Conservation (phyloP, 2,329 filamentous ascomycete genomes). For the Podosphaera xanthii region DNA sequence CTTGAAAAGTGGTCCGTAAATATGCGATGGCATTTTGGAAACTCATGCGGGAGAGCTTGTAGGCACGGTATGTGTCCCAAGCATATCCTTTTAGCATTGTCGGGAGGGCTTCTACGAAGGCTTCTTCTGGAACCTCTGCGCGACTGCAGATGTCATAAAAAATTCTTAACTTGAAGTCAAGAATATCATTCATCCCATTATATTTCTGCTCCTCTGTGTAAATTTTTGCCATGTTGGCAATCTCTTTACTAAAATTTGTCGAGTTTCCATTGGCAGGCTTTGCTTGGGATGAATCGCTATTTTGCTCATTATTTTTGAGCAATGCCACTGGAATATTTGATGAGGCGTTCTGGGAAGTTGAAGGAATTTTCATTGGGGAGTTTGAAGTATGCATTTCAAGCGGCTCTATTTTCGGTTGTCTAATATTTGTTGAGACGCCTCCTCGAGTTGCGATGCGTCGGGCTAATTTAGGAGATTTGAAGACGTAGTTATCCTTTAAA, state of each 20-base stretch:
- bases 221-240: too few species aligned
- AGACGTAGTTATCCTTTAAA: neutral
- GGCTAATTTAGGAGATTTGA: neutral
- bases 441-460: too few species aligned
- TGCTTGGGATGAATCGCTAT: too few species aligned
- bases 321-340: too few species aligned
- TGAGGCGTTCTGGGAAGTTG: neutral
- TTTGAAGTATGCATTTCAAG: neutral
- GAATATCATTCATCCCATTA: too few species aligned
- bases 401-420: neutral
- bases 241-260: too few species aligned
- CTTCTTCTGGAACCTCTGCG: neutral
- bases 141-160: too few species aligned
- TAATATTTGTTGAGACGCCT: neutral
- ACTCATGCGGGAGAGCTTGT: neutral
- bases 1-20: conserved; percentile 3
- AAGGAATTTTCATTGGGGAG: neutral
- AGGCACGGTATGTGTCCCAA: conserved; percentile 1
- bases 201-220: too few species aligned
- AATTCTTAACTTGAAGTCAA: too few species aligned
- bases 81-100: conserved; percentile 3
- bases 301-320: too few species aligned
- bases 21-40: neutral
- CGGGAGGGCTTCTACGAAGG: neutral
- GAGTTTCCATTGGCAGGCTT: too few species aligned